Base-by-base conservation (phyloP, 305 asterid genomes). In the Fraxinus platypoda region DNA sequence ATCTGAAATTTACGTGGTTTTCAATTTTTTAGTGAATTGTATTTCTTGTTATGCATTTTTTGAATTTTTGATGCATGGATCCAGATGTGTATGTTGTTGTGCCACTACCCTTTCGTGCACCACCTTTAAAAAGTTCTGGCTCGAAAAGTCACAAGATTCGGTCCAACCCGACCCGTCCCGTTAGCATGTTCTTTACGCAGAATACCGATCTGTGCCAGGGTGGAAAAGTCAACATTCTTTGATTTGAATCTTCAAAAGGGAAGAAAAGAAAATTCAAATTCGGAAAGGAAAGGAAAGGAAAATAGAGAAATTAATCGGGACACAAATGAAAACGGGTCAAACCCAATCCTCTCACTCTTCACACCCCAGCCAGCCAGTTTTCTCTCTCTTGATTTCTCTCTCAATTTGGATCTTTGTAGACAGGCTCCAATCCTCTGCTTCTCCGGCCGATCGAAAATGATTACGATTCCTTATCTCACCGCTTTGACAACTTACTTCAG, bases 401-500 rank as follows among this genome's bases (percentile, higher is more conserved):
- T 75, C 37, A 23, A 35, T 76, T 82, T 80, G 83, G 81, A 80
- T 85, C 87, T 85, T 85, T 74, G 85, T 66, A 81, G 74, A 3
- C 87, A 75, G 90, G 86, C 83, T 79, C 83, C 80, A 81, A 84
- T 83, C 82, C 83, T 64, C 80, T 78, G 81, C 84, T 80, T 84
- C 88, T 52, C 72, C 83, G 81, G 68, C 73, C 41, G 38, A 77
- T 86, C 83, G 86, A 85, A 87, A 80, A 95, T 95, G 99, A 95
- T 95, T 78, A 94, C 97, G 73, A 95, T 97, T 75, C 99, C 98
- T 26, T 95, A 97, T 79, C 72, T 95, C 83, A 95, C 99, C 89
- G 99, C 99, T 82, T 86, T 97, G 87, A 89, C 98, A 80, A 97
- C 99, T 0, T 97, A 91, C 90, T 92, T 95, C 91, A 97, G 98